These are phyloP conservation scores for Fusarium sp. DNA, from an alignment of 2,329 filamentous ascomycete genomes.

Conservation along the genomic window DNA sequence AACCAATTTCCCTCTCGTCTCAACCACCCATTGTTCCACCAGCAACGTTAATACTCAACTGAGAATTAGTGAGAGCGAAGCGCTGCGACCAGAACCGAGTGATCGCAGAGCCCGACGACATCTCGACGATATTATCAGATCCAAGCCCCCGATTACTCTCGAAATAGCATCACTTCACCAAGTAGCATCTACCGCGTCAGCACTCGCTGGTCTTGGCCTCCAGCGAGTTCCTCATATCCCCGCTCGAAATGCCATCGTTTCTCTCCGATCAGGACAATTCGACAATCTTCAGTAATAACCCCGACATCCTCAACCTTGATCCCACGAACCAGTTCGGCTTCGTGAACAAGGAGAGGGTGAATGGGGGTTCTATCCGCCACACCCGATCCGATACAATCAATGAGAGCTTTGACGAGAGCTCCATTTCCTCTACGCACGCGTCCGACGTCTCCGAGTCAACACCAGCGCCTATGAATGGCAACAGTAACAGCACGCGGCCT, in stretches of 20 bases:
- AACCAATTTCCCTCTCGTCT: conserved; percentile 44
- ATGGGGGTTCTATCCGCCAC: conserved; percentile 53
- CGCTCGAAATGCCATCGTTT: conserved; percentile 66
- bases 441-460: conserved; percentile 62
- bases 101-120: conserved; percentile 18
- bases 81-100: conserved; percentile 10
- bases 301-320: conserved; percentile 59
- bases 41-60: conserved; percentile 27
- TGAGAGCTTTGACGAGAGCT: conserved; percentile 66
- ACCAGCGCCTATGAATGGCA: conserved; percentile 57
- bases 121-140: conserved; percentile 17
- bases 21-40: conserved; percentile 36
- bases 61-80: conserved; percentile 23
- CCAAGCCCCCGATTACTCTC: conserved; percentile 27
- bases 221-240: conserved; percentile 37
- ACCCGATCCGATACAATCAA: conserved; percentile 59
- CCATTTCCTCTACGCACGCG: conserved; percentile 63
- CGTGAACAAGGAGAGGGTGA: conserved; percentile 48
- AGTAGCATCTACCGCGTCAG: conserved; percentile 40
- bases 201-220: conserved; percentile 41
- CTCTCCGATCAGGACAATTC: conserved; percentile 59
- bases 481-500: conserved; percentile 52
- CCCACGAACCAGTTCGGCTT: conserved; percentile 53
- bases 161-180: conserved; percentile 40
- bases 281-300: conserved; percentile 55